Evolutionary conservation across 441 rosid species (phyloP), one percentile per base, ranked within the genome.

Genomic region (Gossypium laxum): DNA sequence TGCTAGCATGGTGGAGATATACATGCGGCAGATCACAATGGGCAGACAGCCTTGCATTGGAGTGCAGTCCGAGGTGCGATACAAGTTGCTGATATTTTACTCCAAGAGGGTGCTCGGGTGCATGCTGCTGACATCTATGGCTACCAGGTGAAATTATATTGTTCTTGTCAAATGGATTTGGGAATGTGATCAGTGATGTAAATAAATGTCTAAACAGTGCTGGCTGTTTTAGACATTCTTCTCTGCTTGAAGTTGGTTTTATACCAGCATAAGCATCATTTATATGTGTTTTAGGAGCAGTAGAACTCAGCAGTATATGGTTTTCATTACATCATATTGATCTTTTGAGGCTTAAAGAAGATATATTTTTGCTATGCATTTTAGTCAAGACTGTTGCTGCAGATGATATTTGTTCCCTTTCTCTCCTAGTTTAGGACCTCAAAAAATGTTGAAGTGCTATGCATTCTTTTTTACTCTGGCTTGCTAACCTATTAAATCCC

Each of bases 41-140:
- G 97, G 28, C 99, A 92, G 83, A 90, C 96, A 50, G 96, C 99
- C 18, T 81, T 94, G 81, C 99, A 92, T 68, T 94, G 99, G 99
- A 87, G 94, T 85, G 98, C 98, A 12, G 95, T 89, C 72, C 94
- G 98, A n/a, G 98, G 98, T 52, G 91, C 92, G 54, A 75, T 85
- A 73, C 97, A 92, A 85, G 96, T 83, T 56, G 92, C 86, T 0
- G 98, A 94, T 76, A 88, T 94, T 64, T 80, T 94, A 73, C 88
- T 94, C 34, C 89, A 74, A 78, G 98, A 92, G 81, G 98, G 95
- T 77, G 92, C 96, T 21, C 76, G 74, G 65, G 77, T 92, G 24
- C 84, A 87, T 82, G 88, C 86, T 22, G 82, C 87, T 55, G 97
- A 92, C 83, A 86, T 89, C 78, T 81, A 87, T 79, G 98, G 98